Evolutionary conservation across 441 rosid species (phyloP).

Genomic region (Gossypium aridum): DNA sequence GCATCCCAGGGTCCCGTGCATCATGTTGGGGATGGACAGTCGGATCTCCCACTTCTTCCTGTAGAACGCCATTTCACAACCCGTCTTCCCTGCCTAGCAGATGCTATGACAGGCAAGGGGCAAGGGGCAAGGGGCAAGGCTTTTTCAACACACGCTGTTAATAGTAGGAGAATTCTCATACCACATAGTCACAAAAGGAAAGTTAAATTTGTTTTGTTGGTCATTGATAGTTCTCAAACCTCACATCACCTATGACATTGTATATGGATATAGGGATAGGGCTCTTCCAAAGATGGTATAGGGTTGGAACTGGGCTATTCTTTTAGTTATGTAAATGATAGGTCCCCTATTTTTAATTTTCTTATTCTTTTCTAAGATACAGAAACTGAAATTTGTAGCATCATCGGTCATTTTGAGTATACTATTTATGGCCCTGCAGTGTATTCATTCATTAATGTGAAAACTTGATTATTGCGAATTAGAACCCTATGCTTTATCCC

Average conservation of each 20-base stretch:
- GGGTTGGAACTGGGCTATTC: constrained; percentile 6
- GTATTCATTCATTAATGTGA: neutral
- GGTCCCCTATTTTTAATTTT: neutral
- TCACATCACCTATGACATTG: constrained; percentile 1
- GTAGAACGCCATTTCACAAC: neutral
- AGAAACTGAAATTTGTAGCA: constrained; percentile 2
- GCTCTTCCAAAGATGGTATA: neutral
- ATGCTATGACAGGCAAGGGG: neutral
- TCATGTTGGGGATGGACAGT: neutral
- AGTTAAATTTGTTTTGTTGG: neutral
- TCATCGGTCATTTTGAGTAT: neutral
- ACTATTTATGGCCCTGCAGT: neutral
- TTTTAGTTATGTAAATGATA: constrained; percentile 24
- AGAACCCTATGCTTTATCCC: neutral
- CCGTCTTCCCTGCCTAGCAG: neutral
- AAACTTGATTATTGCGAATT: neutral
- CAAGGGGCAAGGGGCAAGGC: neutral
- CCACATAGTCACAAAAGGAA: neutral
- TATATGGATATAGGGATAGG: constrained; percentile 14
- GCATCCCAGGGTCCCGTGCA: neutral
- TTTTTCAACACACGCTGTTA: neutral
- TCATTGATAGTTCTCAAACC: neutral
- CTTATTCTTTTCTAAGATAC: neutral
- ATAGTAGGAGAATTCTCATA: constrained; percentile 16
- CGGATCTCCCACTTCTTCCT: neutral